phyloP scores from a whole-genome alignment of 306 rosid species.

The Casuarina equisetifolia region DNA sequence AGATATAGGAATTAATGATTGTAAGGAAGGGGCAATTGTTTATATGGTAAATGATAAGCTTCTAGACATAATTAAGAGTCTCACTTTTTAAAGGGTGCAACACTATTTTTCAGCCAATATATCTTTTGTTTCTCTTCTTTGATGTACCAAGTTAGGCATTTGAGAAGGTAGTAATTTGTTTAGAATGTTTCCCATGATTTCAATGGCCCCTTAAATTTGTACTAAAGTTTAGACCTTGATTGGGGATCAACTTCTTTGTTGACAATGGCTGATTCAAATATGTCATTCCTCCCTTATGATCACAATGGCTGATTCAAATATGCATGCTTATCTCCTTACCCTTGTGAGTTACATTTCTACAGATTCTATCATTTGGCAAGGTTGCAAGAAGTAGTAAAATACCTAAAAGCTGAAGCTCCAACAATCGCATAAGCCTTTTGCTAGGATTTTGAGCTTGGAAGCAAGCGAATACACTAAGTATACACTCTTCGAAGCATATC shows the following conservation, averaged over 20 bases:
- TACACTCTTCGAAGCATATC: no score
- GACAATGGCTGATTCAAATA: neutral
- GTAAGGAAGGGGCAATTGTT: constrained; percentile 39
- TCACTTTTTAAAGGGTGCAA: constrained; percentile 34
- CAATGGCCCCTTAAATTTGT: neutral
- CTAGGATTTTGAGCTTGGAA: no score
- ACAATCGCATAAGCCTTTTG: no score
- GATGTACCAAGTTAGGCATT: constrained; percentile 18
- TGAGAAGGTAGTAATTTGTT: constrained; percentile 26
- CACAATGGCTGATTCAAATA: neutral
- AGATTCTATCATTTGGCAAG: neutral
- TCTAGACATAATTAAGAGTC: constrained; percentile 37
- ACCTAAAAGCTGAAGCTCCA: no score
- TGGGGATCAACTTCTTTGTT: neutral
- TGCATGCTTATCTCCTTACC: neutral
- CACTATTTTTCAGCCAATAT: constrained; percentile 28
- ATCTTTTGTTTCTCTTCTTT: constrained; percentile 22
- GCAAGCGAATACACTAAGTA: no score
- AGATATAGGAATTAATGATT: constrained; percentile 51
- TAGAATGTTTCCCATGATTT: neutral
- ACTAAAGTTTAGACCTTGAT: neutral
- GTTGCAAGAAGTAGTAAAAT: neutral
- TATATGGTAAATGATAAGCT: constrained; percentile 39
- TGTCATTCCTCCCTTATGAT: neutral
- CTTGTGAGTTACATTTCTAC: neutral